Evolutionary conservation across 768 basidiomycete species (phyloP).

Genomic region (Mycena vulgaris): DNA sequence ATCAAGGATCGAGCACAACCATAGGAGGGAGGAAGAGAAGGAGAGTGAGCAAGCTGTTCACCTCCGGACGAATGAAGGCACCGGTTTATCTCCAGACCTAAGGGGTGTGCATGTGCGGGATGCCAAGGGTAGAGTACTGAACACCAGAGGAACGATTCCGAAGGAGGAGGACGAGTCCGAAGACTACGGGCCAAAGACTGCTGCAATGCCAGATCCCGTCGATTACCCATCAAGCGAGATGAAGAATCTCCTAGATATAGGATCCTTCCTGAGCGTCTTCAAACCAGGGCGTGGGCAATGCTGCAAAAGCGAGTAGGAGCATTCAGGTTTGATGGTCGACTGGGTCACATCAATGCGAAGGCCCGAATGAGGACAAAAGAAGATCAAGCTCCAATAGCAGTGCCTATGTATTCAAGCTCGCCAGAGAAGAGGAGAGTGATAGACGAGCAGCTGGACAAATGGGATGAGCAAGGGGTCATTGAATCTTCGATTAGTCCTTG

Average conservation of each 20-base stretch:
- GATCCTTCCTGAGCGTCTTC: background rate
- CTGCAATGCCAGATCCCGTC: background rate
- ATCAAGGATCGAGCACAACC: background rate
- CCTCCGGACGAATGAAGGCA: background rate
- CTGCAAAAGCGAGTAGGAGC: background rate
- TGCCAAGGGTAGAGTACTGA: background rate
- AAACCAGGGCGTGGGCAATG: background rate
- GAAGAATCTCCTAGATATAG: background rate
- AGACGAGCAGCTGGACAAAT: background rate
- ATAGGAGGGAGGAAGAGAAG: no score
- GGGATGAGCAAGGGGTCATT: background rate
- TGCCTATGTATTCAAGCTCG: slow-evolving; percentile 10
- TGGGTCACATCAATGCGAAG: background rate
- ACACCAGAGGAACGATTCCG: background rate
- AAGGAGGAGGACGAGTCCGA: background rate
- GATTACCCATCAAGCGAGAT: background rate
- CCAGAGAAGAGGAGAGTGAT: background rate
- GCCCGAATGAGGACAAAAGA: background rate
- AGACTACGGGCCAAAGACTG: background rate
- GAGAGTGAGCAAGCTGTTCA: background rate
- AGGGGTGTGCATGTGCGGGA: background rate
- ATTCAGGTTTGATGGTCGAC: background rate
- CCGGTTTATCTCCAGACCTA: background rate
- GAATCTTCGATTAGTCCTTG: background rate
- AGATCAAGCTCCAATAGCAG: background rate